Evolutionary conservation across 495 filamentous ascomycete genomes (phyloP).

Genomic region (Neurospora tetraspora): DNA sequence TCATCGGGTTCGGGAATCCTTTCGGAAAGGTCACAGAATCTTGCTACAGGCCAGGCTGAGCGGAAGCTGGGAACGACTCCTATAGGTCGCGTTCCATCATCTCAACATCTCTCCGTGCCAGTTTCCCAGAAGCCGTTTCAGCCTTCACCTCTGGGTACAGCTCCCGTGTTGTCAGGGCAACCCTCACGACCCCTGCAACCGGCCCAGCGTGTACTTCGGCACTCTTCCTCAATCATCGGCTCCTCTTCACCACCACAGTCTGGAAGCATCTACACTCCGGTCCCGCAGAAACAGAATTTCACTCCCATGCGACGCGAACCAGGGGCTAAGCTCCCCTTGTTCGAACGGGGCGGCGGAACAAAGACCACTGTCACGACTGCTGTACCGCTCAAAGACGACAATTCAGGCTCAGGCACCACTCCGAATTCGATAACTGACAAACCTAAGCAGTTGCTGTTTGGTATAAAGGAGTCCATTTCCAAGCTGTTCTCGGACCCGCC

Average conservation of each 20-base stretch:
- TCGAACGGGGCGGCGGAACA: slow-evolving; percentile 11
- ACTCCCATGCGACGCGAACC: slow-evolving; percentile 32
- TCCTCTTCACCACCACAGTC: background rate
- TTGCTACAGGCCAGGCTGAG: background rate
- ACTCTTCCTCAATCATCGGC: background rate
- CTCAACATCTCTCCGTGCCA: background rate
- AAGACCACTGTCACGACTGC: background rate
- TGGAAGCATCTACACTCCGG: background rate
- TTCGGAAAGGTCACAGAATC: background rate
- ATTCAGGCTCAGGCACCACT: background rate
- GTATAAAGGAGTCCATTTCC: slow-evolving; percentile 7
- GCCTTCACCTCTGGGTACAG: background rate
- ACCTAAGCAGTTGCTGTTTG: slow-evolving; percentile 9
- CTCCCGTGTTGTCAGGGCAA: background rate
- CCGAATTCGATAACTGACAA: background rate
- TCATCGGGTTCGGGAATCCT: background rate
- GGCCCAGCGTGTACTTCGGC: background rate
- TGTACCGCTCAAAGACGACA: background rate
- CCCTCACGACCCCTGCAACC: background rate
- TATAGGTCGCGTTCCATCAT: background rate
- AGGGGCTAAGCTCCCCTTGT: slow-evolving; percentile 19
- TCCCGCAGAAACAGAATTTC: slow-evolving; percentile 42
- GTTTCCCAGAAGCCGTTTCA: background rate
- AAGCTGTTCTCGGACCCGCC: slow-evolving; percentile 6
- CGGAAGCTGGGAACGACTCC: background rate